Percentiles rank a stretch among this genome's conserved stretches.
phyloP scores from a whole-genome alignment of 257 asterid species.

The Ajuga chamaepitys region DNA sequence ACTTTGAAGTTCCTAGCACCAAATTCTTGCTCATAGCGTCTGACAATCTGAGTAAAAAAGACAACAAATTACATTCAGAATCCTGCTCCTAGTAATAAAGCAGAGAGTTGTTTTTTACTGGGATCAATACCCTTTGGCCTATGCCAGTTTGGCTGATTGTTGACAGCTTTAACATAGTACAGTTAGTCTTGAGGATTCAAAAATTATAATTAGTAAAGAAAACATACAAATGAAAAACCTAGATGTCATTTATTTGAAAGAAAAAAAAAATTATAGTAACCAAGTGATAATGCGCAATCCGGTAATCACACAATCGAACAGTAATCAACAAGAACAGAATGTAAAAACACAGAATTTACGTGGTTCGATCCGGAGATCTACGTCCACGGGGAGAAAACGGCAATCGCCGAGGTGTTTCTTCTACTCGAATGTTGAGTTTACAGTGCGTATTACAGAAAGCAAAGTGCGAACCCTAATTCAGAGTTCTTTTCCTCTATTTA shows the following conservation, averaged over 20 bases:
- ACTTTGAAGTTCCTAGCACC: constrained; percentile 71
- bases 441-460: no score
- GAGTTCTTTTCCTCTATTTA: no score
- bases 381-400: no score
- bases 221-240: no score
- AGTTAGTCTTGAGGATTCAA: not conserved
- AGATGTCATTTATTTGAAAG: not conserved
- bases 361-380: no score
- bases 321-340: no score
- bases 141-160: constrained; percentile 50
- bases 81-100: not conserved
- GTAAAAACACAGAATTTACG: no score
- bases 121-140: constrained; percentile 79
- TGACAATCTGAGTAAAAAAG: constrained; percentile 42
- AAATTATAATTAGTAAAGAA: not conserved
- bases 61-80: not conserved
- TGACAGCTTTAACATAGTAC: not conserved
- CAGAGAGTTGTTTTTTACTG: not conserved
- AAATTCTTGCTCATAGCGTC: constrained; percentile 69
- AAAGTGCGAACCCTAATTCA: no score
- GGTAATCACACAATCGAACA: no score
- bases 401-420: no score
- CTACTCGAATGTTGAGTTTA: no score
- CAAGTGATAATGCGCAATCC: no score
- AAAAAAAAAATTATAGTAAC: not conserved